These are phyloP conservation scores for Apiospora sp. DNA, from an alignment of 2,329 filamentous ascomycete species.

Conservation along the genomic window DNA sequence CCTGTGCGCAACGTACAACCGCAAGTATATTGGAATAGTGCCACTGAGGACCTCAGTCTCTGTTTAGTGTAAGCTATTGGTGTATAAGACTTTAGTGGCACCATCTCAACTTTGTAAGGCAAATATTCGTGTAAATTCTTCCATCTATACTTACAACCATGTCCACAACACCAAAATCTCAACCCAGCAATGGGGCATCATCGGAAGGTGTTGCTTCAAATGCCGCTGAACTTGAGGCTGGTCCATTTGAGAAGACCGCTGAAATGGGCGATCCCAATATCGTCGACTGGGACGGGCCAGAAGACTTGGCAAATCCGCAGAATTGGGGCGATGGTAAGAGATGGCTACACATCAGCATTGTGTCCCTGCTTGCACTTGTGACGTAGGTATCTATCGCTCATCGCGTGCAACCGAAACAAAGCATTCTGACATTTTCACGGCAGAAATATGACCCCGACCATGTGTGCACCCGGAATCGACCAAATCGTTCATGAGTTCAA, in stretches of 20 bases:
- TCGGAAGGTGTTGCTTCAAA: background rate
- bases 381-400: background rate
- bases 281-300: background rate
- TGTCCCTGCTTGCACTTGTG: background rate
- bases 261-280: background rate
- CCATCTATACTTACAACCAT: background rate
- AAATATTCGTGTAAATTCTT: too few relatives aligned
- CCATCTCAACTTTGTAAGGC: too few relatives aligned
- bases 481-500: background rate
- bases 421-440: background rate
- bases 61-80: background rate
- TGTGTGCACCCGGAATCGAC: conserved; percentile 5
- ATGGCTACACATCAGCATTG: background rate
- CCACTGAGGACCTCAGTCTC: background rate
- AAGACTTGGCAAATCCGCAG: background rate
- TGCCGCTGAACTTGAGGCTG: background rate
- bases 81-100: too few relatives aligned
- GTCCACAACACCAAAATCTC: background rate
- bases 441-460: conserved; percentile 15
- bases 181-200: background rate
- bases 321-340: background rate
- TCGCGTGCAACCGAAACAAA: background rate
- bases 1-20: too few relatives aligned
- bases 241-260: background rate
- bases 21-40: background rate